Evolutionary conservation across 2,329 filamentous ascomycete species (phyloP).

Genomic region (Neofusicoccum sp.): DNA sequence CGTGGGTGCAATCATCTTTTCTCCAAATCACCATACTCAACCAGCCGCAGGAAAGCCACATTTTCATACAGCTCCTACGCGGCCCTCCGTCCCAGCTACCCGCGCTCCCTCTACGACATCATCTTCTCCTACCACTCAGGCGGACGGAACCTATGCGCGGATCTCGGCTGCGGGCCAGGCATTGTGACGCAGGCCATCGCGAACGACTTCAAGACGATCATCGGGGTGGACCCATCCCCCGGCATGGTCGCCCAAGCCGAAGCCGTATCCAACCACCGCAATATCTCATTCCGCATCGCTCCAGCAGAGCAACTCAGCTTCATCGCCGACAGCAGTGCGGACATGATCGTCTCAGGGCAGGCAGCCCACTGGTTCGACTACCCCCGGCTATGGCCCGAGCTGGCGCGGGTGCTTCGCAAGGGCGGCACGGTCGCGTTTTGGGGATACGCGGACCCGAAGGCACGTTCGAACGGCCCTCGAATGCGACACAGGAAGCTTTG

Average conservation of each 20-base stretch:
- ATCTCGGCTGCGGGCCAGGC: constrained; percentile 65
- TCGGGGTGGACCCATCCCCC: constrained; percentile 58
- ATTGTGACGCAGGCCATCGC: constrained; percentile 55
- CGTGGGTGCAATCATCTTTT: constrained; percentile 35
- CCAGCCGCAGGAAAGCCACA: constrained; percentile 48
- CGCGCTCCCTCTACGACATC: constrained; percentile 52
- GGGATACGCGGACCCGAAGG: constrained; percentile 66
- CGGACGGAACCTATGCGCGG: constrained; percentile 44
- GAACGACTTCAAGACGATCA: constrained; percentile 50
- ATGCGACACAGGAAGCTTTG: too few species aligned
- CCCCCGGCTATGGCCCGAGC: constrained; percentile 52
- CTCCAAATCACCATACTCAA: constrained; percentile 11
- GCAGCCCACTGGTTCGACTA: constrained; percentile 68
- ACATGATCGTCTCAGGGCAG: constrained; percentile 54
- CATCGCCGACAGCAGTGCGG: constrained; percentile 50
- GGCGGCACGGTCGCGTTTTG: constrained; percentile 63
- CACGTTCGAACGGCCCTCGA: too few species aligned
- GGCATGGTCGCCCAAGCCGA: constrained; percentile 50
- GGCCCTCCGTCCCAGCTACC: constrained; percentile 60
- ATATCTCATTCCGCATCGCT: constrained; percentile 52
- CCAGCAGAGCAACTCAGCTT: constrained; percentile 56
- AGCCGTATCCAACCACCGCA: constrained; percentile 29
- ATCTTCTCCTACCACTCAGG: constrained; percentile 55
- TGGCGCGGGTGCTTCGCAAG: constrained; percentile 53
- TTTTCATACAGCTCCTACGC: constrained; percentile 61